Evolutionary conservation across 192 early-diverging fungal genomes (phyloP).

Genomic region (Podila horticola): DNA sequence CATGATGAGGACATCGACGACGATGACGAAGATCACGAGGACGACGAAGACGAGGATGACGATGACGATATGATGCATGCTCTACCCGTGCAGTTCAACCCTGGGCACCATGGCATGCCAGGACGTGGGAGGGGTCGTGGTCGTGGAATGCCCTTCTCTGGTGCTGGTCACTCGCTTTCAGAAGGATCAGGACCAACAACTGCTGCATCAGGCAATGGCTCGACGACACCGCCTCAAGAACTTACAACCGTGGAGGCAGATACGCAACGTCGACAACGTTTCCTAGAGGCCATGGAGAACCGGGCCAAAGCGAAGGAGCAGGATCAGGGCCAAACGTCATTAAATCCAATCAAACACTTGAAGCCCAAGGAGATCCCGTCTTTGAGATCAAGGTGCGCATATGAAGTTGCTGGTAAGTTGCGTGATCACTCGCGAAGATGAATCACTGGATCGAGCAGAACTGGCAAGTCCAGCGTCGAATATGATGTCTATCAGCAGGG

Average conservation of each 20-base stretch:
- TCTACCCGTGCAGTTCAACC: slow-evolving; percentile 20
- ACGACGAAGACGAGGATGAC: slow-evolving; percentile 16
- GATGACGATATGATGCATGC: slow-evolving; percentile 44
- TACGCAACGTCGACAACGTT: slow-evolving; percentile 22
- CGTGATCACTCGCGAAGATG: not conserved
- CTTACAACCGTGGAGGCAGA: not conserved
- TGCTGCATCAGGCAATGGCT: not conserved
- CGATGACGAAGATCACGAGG: not conserved
- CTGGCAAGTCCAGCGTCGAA: too few species aligned
- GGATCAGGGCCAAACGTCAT: not conserved
- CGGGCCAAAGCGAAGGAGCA: slow-evolving; percentile 7
- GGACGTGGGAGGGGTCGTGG: slow-evolving; percentile 18
- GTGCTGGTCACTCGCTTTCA: slow-evolving; percentile 33
- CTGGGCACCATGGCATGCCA: slow-evolving; percentile 12
- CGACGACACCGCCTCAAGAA: not conserved
- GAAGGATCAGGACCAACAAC: slow-evolving; percentile 4
- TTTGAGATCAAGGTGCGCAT: slow-evolving; percentile 50
- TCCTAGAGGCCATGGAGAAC: slow-evolving; percentile 46
- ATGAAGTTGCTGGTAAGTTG: slow-evolving; percentile 48
- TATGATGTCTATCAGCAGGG: too few species aligned
- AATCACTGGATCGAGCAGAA: too few species aligned
- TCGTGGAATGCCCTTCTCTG: slow-evolving; percentile 29
- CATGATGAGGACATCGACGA: slow-evolving; percentile 1
- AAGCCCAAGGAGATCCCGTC: slow-evolving; percentile 17
- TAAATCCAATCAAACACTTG: not conserved